Evolutionary conservation across 2,329 filamentous ascomycete species (phyloP), one percentile per base, ranked within the genome.

Genomic region (Metarhizium anisopliae): DNA sequence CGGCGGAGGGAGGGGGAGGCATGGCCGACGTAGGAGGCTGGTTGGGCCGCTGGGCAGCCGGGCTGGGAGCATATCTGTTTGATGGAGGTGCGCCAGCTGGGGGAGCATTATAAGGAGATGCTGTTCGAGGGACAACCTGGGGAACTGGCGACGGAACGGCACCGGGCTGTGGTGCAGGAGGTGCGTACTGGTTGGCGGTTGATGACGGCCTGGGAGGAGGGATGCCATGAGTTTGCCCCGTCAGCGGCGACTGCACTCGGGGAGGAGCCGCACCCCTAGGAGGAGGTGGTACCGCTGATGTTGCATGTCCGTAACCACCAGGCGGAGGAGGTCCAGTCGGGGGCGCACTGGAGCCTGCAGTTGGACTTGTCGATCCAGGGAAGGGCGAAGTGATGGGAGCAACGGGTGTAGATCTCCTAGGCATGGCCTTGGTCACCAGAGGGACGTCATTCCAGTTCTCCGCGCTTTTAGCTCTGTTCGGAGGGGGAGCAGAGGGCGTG

Each of bases 361-460:
- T 66, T 29, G 75, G 68, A 59, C 74, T 73, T 57, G 79, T 78
- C 66, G 89, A 84, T 62, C 82, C 82, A 2, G 84, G 80, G 75
- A 94, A 95, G 8, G 90, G 89, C 18, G 88, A 83, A n/a, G 79
- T 83, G 52, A 91, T 83, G 3, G 87, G 77, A 53, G 84, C 81
- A 20, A 83, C 76, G 55, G 92, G 90, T 1, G 93, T 96, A 50
- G 79, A 79, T 67, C 86, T 83, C 61, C 92, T 84, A 14, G 82
- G 80, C n/a, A 87, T 79, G 55, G 81, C 75, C 74, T 93, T 90
- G 50, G 83, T 79, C 50, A 97, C 88, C 64, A 96, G 81, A 1
- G 94, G 94, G 53, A 95, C 87, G 70, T 99, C 94, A 63, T 99
- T 99, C 94, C 94, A 99, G 63, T 89, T 87, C 32, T 86, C 83